Evolutionary conservation across 2,329 filamentous ascomycete species (phyloP), one percentile per base, ranked within the genome.

Genomic region (Botryotinia convoluta): DNA sequence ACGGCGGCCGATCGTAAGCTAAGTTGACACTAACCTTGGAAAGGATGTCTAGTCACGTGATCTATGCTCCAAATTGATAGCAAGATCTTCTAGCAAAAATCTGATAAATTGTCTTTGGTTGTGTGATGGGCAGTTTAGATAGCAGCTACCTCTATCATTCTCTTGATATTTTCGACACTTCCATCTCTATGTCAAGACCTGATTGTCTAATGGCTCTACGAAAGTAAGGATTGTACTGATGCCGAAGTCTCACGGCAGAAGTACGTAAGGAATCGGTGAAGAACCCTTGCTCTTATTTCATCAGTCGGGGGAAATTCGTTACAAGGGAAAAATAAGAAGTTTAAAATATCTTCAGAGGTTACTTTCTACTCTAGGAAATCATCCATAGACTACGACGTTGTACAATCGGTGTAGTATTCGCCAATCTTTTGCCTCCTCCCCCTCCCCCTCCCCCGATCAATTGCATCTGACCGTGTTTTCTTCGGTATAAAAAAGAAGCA

Each of bases 31-130:
- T 39, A 67, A n/a, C 10, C 64, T 64, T n/a, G 26, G 37, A 12
- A 3, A 10, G 7, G 9, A 54, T 10, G 3, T 3, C 0, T 1
- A 0, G 5, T 57, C 48, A 69, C 65, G 65, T 69, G 65, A 42
- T 26, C 1, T 2, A 2, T 1, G 0, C 6, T 0, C 1, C 0
- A 22, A 39, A 6, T 39, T 3, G 16, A 29, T 14, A 16, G 22
- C 7, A 2, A 14, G 4, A 26, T 37, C 16, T 18, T 18, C 1
- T 22, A 18, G 1, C 9, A 22, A 1, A 9, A n/a, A 18, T 4
- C 10, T 22, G 12, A 42, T 22, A n/a, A 51, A 16, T 3, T 4
- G 1, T 26, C 26, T 39, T 51, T 18, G 26, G 18, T 1, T 12
- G 14, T n/a, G 32, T 20, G 37, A 51, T 20, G 16, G 10, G 1